Percentiles rank a stretch among this genome's conserved stretches.
Evolutionary conservation across 2,329 filamentous ascomycete genomes (phyloP).

Genomic region (Venturia carpophila): DNA sequence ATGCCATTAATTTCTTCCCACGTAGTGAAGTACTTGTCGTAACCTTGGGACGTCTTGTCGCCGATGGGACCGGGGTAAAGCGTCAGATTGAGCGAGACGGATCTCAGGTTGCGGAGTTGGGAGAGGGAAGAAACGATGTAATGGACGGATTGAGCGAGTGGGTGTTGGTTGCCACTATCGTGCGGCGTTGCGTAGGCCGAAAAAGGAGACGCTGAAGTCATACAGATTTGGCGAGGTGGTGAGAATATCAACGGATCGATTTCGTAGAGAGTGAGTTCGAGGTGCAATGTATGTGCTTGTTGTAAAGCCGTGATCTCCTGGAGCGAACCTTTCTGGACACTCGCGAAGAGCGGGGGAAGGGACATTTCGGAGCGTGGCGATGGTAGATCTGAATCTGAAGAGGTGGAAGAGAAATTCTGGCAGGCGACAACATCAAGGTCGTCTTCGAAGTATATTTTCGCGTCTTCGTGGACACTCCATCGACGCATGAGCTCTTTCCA

Average conservation of each 20-base stretch:
- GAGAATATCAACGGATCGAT: neutral
- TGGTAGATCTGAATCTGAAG: neutral
- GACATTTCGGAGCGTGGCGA: neutral
- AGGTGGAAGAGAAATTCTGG: neutral
- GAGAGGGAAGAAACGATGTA: neutral
- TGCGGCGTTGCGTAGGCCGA: neutral
- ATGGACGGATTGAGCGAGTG: neutral
- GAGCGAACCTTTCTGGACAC: neutral
- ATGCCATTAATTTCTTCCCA: neutral
- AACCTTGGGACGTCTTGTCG: conserved; percentile 1
- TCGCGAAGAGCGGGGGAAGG: neutral
- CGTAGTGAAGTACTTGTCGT: neutral
- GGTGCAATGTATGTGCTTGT: neutral
- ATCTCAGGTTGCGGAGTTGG: neutral
- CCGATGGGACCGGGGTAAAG: neutral
- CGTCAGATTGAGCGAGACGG: neutral
- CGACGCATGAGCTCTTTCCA: conserved; percentile 10
- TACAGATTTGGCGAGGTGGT: neutral
- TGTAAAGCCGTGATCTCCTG: neutral
- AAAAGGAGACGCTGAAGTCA: neutral
- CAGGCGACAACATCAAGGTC: neutral
- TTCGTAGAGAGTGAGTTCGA: neutral
- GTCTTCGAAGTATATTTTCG: neutral
- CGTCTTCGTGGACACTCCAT: conserved; percentile 8
- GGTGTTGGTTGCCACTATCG: neutral